Evolutionary conservation across 768 basidiomycete genomes (phyloP).

Genomic region (Boletus eberwhitei): DNA sequence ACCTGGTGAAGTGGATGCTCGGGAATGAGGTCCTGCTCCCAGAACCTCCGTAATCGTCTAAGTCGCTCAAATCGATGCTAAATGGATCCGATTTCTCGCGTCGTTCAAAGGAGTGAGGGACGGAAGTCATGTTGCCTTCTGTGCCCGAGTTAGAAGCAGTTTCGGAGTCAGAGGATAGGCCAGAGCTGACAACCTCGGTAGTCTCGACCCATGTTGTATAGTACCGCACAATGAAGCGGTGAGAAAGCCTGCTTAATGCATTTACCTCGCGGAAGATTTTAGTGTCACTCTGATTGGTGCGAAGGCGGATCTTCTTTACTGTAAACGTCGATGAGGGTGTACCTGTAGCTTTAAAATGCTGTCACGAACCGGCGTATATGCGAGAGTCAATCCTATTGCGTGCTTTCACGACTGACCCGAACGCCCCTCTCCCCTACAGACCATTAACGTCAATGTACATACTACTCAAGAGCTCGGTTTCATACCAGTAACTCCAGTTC

Average conservation of each 20-base stretch:
- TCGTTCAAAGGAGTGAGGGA: constrained; percentile 42
- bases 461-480: background rate
- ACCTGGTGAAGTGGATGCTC: constrained; percentile 74
- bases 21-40: constrained; percentile 67
- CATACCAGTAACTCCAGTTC: constrained; percentile 79
- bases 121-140: constrained; percentile 53
- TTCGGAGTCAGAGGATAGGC: constrained; percentile 45
- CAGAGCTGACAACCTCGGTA: constrained; percentile 48
- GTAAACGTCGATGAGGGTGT: constrained; percentile 1
- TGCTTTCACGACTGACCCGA: constrained; percentile 94
- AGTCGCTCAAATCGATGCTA: constrained; percentile 57
- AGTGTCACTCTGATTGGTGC: constrained; percentile 71
- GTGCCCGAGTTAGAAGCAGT: constrained; percentile 36
- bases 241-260: constrained; percentile 80
- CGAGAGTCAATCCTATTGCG: constrained; percentile 82
- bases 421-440: constrained; percentile 77
- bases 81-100: constrained; percentile 56
- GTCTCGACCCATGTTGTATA: constrained; percentile 90
- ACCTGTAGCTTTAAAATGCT: background rate
- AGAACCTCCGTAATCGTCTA: constrained; percentile 55
- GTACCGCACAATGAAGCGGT: constrained; percentile 89
- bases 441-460: background rate
- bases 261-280: constrained; percentile 92
- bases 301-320: constrained; percentile 89
- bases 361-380: constrained; percentile 69